These are phyloP conservation scores for Bryum argenteum DNA, from an alignment of 225 moss, liverwort and hornwort species.

Conservation along the genomic window DNA sequence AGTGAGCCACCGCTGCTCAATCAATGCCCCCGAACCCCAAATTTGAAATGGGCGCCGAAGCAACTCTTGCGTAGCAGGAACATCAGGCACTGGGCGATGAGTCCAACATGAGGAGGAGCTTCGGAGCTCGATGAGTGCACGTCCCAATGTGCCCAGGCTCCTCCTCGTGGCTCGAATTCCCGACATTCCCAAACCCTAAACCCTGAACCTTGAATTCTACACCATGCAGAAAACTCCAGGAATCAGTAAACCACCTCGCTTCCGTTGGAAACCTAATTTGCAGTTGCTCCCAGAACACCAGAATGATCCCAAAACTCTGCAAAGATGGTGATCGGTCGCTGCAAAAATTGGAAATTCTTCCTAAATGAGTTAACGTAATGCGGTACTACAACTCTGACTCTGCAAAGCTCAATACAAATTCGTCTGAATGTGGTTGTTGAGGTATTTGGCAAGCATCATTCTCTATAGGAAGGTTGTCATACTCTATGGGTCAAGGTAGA, in stretches of 20 bases:
- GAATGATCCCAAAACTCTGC: neutral
- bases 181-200: slow-evolving; percentile 37
- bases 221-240: slow-evolving; percentile 21
- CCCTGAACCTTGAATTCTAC: slow-evolving; percentile 3
- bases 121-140: slow-evolving; percentile 20
- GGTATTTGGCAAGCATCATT: too few species aligned
- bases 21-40: neutral
- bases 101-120: slow-evolving; percentile 14
- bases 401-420: too few species aligned
- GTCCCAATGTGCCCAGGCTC: slow-evolving; percentile 23
- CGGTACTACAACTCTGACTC: too few species aligned
- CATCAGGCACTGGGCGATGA: slow-evolving; percentile 1
- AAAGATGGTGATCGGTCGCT: too few species aligned
- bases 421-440: too few species aligned
- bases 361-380: too few species aligned
- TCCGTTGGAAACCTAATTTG: neutral
- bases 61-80: slow-evolving; percentile 21
- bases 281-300: neutral
- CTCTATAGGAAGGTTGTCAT: too few species aligned
- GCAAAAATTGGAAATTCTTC: too few species aligned
- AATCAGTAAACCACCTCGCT: neutral
- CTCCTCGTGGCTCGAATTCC: slow-evolving; percentile 43
- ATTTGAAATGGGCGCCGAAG: slow-evolving; percentile 22
- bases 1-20: slow-evolving; percentile 22
- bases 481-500: too few species aligned